These are phyloP conservation scores for Golubevia sp. DNA, from an alignment of 1,284 basidiomycete species.

Conservation along the genomic window DNA sequence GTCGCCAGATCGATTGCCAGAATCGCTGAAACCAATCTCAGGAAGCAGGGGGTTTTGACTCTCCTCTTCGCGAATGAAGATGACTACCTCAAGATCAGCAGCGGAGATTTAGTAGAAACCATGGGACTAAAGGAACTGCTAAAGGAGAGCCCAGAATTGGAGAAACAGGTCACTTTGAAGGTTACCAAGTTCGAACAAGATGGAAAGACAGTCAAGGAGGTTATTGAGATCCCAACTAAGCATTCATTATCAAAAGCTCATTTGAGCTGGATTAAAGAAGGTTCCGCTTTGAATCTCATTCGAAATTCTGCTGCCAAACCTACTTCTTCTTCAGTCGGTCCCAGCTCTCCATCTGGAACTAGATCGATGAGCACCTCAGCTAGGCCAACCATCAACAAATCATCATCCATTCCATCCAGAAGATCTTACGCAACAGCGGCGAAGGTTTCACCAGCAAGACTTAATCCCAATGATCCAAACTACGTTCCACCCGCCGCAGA, in stretches of 20 bases:
- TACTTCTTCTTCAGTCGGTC: slow-evolving; percentile 46
- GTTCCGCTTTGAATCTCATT: slow-evolving; percentile 57
- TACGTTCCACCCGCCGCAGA: slow-evolving; percentile 40
- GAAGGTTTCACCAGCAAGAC: slow-evolving; percentile 7
- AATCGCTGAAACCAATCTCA: slow-evolving; percentile 70
- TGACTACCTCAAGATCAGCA: slow-evolving; percentile 44
- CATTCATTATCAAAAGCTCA: slow-evolving; percentile 49
- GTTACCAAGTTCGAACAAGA: slow-evolving; percentile 51
- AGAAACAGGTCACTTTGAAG: slow-evolving; percentile 43
- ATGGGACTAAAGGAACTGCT: slow-evolving; percentile 49
- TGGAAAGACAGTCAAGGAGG: slow-evolving; percentile 39
- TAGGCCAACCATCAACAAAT: neutral
- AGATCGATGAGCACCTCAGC: slow-evolving; percentile 7
- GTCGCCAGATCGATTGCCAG: slow-evolving; percentile 67
- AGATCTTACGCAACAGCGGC: slow-evolving; percentile 40
- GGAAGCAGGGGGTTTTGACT: slow-evolving; percentile 59
- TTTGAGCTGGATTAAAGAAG: slow-evolving; percentile 56
- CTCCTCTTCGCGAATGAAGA: slow-evolving; percentile 57
- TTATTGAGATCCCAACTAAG: slow-evolving; percentile 50
- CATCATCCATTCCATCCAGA: slow-evolving; percentile 19
- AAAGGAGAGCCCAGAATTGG: slow-evolving; percentile 35
- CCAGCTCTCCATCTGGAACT: no score
- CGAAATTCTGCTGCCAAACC: neutral
- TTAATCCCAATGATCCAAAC: slow-evolving; percentile 50
- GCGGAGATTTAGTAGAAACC: slow-evolving; percentile 54